Base-by-base conservation (phyloP, 2,329 filamentous ascomycete genomes). In the Xylariaceae sp. region DNA sequence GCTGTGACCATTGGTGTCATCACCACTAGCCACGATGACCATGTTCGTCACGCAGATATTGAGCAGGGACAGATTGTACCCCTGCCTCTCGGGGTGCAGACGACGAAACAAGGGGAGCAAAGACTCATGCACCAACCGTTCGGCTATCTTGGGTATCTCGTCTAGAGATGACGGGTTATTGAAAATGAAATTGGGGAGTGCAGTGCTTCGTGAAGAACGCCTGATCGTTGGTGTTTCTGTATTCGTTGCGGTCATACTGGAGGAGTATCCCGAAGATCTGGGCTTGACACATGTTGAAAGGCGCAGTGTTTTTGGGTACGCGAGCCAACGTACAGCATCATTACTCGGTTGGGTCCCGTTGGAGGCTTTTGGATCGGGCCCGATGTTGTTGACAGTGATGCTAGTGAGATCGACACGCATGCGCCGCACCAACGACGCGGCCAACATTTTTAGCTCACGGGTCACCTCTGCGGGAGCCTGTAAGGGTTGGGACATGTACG, bases 41-140 rank as follows among this genome's bases (percentile, higher is more conserved):
- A 97, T 92, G 61, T 95, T 95, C 12, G 87, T 86, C 6, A 88
- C 90, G 37, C 88, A 91, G 19, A 97, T 71, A 54, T 96, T 97
- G 48, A 97, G 73, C 41, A 97, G 70, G 53, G 86, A 87, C 16
- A 96, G 66, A 54, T 92, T 87, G 86, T 88, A 95, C 2, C 79
- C 82, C 7, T 74, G 71, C 48, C 74, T 69, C 50, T 86, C 82
- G 0, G 82, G 76, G 53, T 92, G 85, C 11, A 95, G 71, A 50
- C 80, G 83, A 12, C 82, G 80, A 59, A 95, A 89, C 63, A 95
- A 77, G 0, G 81, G 79, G 3, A 90, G 55, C 16, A 95, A 64
- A 2, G 75, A 67, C 49, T 93, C 86, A 4, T 74, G 67, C 0
- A 91, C 84, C 1, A 96, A 73, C 33, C 79, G 79, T 42, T 86